These are phyloP conservation scores for Xylogone sp. DNA, from an alignment of 2,329 filamentous ascomycete species.

Conservation along the genomic window DNA sequence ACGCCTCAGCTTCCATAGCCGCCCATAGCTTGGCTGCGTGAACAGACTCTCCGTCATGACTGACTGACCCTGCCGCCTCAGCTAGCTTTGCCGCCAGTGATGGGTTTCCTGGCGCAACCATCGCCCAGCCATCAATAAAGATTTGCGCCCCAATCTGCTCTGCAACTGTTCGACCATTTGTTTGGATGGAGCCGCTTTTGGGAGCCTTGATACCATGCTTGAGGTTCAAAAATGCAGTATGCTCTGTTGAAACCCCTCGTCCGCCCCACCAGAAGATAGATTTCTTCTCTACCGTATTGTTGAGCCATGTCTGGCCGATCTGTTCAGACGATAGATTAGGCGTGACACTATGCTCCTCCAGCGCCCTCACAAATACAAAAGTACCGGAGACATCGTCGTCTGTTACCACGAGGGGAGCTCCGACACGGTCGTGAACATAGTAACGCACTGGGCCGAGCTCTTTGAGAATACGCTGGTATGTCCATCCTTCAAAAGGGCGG, in stretches of 20 bases:
- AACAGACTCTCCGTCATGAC: constrained; percentile 35
- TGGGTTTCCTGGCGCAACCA: constrained; percentile 29
- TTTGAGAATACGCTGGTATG: constrained; percentile 28
- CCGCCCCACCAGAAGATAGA: constrained; percentile 37
- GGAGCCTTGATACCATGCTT: constrained; percentile 32
- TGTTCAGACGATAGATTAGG: constrained; percentile 13
- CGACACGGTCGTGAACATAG: constrained; percentile 29
- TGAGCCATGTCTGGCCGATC: constrained; percentile 30
- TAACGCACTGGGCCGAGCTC: constrained; percentile 28
- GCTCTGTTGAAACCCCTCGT: constrained; percentile 33
- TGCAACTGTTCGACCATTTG: constrained; percentile 28
- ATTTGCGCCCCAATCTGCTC: constrained; percentile 37
- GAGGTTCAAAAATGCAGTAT: constrained; percentile 35
- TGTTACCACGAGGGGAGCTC: constrained; percentile 26
- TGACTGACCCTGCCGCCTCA: constrained; percentile 29
- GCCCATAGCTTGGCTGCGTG: constrained; percentile 35
- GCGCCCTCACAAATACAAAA: constrained; percentile 31
- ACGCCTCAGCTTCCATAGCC: constrained; percentile 36
- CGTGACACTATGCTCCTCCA: constrained; percentile 27
- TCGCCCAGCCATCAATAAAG: constrained; percentile 35
- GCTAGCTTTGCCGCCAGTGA: constrained; percentile 29
- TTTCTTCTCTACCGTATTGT: constrained; percentile 26
- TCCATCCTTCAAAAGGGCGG: constrained; percentile 35
- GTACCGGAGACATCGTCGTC: constrained; percentile 35
- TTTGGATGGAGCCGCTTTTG: constrained; percentile 33